These are phyloP conservation scores for Cetradonia linearis DNA, from an alignment of 495 filamentous ascomycete genomes.

Conservation along the genomic window DNA sequence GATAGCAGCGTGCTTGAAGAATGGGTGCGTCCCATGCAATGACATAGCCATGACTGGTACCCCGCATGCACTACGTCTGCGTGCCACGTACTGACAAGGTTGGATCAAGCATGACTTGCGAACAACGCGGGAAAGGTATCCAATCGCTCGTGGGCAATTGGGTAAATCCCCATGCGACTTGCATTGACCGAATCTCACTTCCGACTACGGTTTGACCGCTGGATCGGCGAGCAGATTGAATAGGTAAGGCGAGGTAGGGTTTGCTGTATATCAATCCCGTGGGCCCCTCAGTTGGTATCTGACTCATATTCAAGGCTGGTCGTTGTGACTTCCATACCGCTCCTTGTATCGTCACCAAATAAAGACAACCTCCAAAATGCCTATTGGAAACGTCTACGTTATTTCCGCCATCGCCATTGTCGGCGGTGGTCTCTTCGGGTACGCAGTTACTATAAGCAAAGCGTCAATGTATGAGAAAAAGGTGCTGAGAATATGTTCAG, in stretches of 20 bases:
- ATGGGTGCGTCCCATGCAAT: neutral
- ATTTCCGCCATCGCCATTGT: conserved; percentile 68
- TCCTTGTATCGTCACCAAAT: neutral
- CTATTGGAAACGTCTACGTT: conserved; percentile 58
- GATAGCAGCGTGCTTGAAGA: neutral
- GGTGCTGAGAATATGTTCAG: conserved; percentile 22
- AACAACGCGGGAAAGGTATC: neutral
- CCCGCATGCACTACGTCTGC: conserved; percentile 4
- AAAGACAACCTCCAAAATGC: conserved; percentile 12
- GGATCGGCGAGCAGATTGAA: neutral
- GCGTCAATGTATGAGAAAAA: conserved; percentile 14
- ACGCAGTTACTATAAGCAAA: conserved; percentile 30
- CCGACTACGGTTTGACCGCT: neutral
- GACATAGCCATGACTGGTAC: neutral
- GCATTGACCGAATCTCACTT: neutral
- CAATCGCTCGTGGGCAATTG: neutral
- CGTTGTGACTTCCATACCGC: neutral
- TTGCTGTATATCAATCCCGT: neutral
- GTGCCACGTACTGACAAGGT: neutral
- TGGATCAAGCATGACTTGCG: neutral
- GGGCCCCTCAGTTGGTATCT: neutral
- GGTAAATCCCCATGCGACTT: neutral
- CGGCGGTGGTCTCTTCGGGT: conserved; percentile 62
- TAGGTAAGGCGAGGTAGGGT: neutral
- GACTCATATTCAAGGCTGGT: neutral